Conservation (phyloP, 2,329 filamentous ascomycete species). For the Aspergillus neoniger region DNA sequence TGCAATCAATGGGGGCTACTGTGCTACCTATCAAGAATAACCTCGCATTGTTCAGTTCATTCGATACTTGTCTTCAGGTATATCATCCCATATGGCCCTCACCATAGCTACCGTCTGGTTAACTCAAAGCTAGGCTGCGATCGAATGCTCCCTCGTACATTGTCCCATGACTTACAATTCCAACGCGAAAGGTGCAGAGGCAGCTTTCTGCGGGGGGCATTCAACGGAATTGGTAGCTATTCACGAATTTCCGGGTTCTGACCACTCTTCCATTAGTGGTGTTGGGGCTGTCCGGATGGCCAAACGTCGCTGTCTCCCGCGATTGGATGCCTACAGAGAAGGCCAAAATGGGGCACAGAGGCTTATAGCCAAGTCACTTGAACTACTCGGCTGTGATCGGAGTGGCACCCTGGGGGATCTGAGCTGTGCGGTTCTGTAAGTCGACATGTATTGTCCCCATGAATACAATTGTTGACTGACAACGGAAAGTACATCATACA, state of each 20-base stretch:
- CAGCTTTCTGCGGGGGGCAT: neutral
- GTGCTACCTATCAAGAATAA: constrained; percentile 21
- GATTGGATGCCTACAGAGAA: constrained; percentile 39
- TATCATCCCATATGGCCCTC: neutral
- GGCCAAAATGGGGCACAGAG: constrained; percentile 28
- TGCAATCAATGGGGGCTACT: constrained; percentile 25
- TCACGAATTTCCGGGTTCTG: constrained; percentile 15
- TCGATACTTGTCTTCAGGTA: constrained; percentile 39
- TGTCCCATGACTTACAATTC: neutral
- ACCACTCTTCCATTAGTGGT: constrained; percentile 17
- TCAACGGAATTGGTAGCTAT: neutral
- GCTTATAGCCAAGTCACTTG: constrained; percentile 36
- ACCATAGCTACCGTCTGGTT: constrained; percentile 14
- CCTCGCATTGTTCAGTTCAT: constrained; percentile 17
- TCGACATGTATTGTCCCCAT: constrained; percentile 16
- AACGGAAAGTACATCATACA: constrained; percentile 45
- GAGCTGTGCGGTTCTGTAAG: constrained; percentile 53
- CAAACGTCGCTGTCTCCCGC: constrained; percentile 40
- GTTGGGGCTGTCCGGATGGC: constrained; percentile 28
- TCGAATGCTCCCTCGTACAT: constrained; percentile 21
- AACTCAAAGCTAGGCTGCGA: constrained; percentile 26
- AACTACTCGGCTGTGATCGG: constrained; percentile 38
- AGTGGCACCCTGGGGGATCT: constrained; percentile 42
- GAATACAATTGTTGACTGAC: constrained; percentile 9
- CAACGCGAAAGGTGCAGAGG: neutral